Conservation (phyloP, 495 filamentous ascomycete genomes). For the Penicillium soppii region DNA sequence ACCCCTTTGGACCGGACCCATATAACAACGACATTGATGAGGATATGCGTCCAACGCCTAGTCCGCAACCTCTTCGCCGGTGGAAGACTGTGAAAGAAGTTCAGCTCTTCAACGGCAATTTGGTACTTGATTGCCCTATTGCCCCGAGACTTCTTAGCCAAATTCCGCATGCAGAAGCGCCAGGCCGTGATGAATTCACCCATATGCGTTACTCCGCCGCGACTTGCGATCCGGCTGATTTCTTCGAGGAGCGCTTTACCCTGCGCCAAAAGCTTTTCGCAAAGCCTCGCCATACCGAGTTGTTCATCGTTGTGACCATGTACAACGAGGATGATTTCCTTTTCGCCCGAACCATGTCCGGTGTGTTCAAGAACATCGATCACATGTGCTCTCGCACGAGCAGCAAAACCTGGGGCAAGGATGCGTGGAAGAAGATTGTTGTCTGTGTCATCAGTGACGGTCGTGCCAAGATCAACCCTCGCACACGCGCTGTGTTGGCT, state of each 20-base stretch:
- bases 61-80: constrained; percentile 72
- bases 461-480: constrained; percentile 94
- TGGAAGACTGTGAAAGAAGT: constrained; percentile 99
- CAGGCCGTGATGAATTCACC: constrained; percentile 94
- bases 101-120: constrained; percentile 91
- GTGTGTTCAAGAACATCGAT: constrained; percentile 97
- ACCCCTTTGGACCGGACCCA: constrained; percentile 59
- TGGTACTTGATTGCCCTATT: constrained; percentile 96
- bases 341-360: constrained; percentile 94
- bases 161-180: constrained; percentile 74
- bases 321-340: constrained; percentile 99
- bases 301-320: constrained; percentile 99
- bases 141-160: constrained; percentile 84
- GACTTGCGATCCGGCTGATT: constrained; percentile 90
- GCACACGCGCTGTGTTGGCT: constrained; percentile 85
- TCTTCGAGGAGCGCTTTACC: constrained; percentile 85
- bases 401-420: constrained; percentile 97
- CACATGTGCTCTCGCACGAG: constrained; percentile 89
- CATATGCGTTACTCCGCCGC: constrained; percentile 98
- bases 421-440: constrained; percentile 99
- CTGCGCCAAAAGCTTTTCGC: constrained; percentile 92
- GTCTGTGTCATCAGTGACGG: constrained; percentile 98
- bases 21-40: constrained; percentile 49
- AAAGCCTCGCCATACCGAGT: constrained; percentile 88
- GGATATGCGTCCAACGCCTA: constrained; percentile 52